phyloP scores from a whole-genome alignment of 2,329 filamentous ascomycete species.

The Pleomassaria siparia region DNA sequence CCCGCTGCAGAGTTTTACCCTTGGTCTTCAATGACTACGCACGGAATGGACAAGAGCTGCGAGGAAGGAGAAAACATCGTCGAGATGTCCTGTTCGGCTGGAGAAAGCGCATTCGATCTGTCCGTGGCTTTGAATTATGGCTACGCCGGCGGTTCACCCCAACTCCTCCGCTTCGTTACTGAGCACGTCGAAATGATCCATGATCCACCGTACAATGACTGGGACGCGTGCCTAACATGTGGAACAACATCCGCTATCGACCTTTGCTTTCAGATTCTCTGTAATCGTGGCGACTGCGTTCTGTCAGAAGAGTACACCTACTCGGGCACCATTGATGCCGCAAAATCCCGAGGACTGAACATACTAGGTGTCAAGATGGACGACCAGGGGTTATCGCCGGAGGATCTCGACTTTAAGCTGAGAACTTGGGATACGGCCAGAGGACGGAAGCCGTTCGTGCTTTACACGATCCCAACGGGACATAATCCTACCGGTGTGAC shows the following conservation, averaged over 20 bases:
- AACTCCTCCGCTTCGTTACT: conserved; percentile 6
- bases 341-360: conserved; percentile 25
- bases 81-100: too few relatives aligned
- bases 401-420: conserved; percentile 23
- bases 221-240: conserved; percentile 29
- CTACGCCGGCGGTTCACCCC: neutral
- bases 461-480: conserved; percentile 37
- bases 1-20: too few relatives aligned
- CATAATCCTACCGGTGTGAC: conserved; percentile 33
- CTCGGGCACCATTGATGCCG: conserved; percentile 23
- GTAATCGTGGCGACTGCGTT: conserved; percentile 23
- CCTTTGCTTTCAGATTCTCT: conserved; percentile 30
- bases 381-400: conserved; percentile 25
- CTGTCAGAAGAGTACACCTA: conserved; percentile 30
- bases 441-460: conserved; percentile 22
- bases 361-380: conserved; percentile 32
- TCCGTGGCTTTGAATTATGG: conserved; percentile 18
- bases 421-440: conserved; percentile 22
- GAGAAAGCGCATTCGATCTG: too few relatives aligned
- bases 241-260: conserved; percentile 36
- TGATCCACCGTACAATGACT: conserved; percentile 33
- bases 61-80: too few relatives aligned
- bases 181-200: conserved; percentile 28
- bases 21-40: too few relatives aligned
- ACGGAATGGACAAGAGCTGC: too few relatives aligned